Evolutionary conservation across 805 yeast genomes (phyloP).

Genomic region (Lipomyces spencermartinsiae): DNA sequence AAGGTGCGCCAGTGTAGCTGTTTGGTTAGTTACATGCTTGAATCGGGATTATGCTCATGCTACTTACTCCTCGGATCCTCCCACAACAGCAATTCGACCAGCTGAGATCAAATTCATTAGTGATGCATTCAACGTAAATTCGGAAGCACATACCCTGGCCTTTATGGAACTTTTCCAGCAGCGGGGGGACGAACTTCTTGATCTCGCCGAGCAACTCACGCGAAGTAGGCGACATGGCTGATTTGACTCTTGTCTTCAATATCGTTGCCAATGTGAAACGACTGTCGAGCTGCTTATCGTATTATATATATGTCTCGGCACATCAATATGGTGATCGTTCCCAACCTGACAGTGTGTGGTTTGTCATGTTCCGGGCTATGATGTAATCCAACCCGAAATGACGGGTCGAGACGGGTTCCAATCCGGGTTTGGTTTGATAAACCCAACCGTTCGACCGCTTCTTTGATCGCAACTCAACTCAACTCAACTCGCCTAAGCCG

Average conservation of each 20-base stretch:
- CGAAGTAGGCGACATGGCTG: constrained; percentile 37
- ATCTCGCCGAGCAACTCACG: constrained; percentile 58
- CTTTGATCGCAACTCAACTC: background rate
- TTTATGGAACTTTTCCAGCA: constrained; percentile 73
- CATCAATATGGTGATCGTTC: background rate
- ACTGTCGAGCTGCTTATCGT: background rate
- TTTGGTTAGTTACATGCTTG: constrained; percentile 24
- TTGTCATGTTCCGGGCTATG: background rate
- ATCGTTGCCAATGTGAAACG: background rate
- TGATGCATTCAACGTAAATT: background rate
- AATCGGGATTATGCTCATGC: background rate
- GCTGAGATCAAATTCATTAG: constrained; percentile 45
- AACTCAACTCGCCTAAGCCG: background rate
- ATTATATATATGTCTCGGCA: constrained; percentile 12
- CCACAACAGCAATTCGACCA: constrained; percentile 84
- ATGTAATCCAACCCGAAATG: background rate
- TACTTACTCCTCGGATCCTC: constrained; percentile 84
- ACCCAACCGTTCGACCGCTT: background rate
- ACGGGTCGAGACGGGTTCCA: background rate
- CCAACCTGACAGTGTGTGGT: background rate
- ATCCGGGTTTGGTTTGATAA: background rate
- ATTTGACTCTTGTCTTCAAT: background rate
- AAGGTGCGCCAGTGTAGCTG: constrained; percentile 94
- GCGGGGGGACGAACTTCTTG: constrained; percentile 73
- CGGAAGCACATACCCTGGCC: constrained; percentile 65